Evolutionary conservation across 1,284 basidiomycete genomes (phyloP).

Genomic region (Exobasidium rhododendri): DNA sequence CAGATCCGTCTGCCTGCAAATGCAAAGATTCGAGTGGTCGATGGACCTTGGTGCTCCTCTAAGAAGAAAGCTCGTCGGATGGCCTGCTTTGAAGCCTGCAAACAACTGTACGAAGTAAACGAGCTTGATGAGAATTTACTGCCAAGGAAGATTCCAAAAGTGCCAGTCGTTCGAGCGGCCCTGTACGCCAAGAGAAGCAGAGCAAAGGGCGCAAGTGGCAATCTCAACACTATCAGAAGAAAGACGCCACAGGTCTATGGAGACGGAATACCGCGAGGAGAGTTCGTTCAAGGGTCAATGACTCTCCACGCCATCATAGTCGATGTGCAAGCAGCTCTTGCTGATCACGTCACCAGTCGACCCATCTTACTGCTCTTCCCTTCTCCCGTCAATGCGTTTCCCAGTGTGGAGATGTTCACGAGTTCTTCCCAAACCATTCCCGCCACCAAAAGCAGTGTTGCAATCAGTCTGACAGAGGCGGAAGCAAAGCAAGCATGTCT

Average conservation of each 20-base stretch:
- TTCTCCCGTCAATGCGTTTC: background rate
- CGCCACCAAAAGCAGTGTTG: background rate
- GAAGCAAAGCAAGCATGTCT: background rate
- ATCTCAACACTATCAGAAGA: background rate
- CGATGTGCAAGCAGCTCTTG: background rate
- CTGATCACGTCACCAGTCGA: background rate
- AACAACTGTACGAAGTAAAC: conserved; percentile 22
- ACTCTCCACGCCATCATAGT: background rate
- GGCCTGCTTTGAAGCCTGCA: conserved; percentile 31
- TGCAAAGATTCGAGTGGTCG: conserved; percentile 20
- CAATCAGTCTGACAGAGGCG: background rate
- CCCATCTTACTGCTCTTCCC: background rate
- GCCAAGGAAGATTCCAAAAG: conserved; percentile 14
- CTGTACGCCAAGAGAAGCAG: background rate
- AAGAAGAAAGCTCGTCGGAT: conserved; percentile 31
- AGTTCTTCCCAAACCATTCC: background rate
- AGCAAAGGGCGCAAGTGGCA: background rate
- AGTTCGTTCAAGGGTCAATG: background rate
- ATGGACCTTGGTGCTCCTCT: conserved; percentile 15
- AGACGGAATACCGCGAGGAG: background rate
- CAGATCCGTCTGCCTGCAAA: conserved; percentile 24
- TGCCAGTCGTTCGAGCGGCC: background rate
- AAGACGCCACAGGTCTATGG: background rate
- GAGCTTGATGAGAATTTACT: conserved; percentile 35
- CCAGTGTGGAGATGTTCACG: background rate